Evolutionary conservation across 148 eudicot genomes (phyloP).

Genomic region (Bassia scoparia): DNA sequence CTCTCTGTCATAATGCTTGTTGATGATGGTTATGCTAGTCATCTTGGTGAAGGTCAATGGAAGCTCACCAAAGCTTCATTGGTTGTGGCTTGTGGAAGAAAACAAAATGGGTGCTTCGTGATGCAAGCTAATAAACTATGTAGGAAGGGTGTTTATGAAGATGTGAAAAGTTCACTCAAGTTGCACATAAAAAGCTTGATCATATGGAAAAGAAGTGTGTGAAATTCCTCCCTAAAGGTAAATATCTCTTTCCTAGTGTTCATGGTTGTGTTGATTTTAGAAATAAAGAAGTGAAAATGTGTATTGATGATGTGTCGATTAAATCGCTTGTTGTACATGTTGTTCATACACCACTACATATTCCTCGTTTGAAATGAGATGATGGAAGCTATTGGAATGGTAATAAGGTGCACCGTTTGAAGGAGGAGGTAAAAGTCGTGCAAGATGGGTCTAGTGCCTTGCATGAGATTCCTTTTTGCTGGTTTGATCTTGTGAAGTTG

Average conservation of each 20-base stretch:
- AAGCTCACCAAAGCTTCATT: not conserved
- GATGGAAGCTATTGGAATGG: not conserved
- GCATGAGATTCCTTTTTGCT: not conserved
- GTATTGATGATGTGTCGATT: slow-evolving; percentile 1
- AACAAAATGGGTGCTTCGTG: not conserved
- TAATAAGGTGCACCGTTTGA: not conserved
- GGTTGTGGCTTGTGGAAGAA: not conserved
- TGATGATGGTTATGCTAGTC: not conserved
- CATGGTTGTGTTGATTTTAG: not conserved
- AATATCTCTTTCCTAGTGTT: not conserved
- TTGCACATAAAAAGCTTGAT: slow-evolving; percentile 1
- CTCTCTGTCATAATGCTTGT: not conserved
- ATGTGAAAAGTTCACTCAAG: not conserved
- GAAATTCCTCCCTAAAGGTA: not conserved
- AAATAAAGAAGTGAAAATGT: not conserved
- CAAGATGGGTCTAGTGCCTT: slow-evolving; percentile 1
- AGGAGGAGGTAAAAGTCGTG: not conserved
- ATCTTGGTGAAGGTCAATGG: not conserved
- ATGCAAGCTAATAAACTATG: not conserved
- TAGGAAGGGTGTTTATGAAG: not conserved
- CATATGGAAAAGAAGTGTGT: not conserved
- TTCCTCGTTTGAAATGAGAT: not conserved
- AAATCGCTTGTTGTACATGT: not conserved
- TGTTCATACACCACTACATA: not conserved
- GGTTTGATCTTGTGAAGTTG: not conserved